Percentiles rank a stretch among this genome's conserved stretches.
phyloP scores from a whole-genome alignment of 257 asterid species.

The Scutellaria baicalensis region DNA sequence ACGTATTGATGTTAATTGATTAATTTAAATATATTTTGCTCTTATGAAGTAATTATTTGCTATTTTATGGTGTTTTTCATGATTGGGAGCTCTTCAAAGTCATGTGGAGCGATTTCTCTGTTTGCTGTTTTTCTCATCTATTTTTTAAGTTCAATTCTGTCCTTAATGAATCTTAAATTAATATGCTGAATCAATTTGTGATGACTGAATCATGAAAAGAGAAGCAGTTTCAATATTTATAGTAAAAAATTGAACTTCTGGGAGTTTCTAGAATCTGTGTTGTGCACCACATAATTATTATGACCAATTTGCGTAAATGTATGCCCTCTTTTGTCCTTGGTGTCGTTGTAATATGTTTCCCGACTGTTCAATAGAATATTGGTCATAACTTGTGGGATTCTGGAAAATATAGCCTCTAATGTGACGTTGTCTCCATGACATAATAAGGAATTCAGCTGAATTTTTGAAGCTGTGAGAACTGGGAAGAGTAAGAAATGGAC shows the following conservation, averaged over 20 bases:
- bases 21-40: not conserved
- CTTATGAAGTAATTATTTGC: not conserved
- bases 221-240: not conserved
- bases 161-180: not conserved
- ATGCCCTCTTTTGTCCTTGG: not conserved
- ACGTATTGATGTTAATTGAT: too few species aligned
- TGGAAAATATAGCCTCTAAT: not conserved
- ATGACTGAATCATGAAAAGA: not conserved
- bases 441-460: not conserved
- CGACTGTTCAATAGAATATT: not conserved
- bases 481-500: not conserved
- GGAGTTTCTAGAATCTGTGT: not conserved
- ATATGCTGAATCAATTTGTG: not conserved
- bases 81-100: not conserved
- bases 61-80: not conserved
- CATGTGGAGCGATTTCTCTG: not conserved
- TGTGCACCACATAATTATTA: not conserved
- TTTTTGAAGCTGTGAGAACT: not conserved
- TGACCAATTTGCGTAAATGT: not conserved
- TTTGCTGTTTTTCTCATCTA: not conserved
- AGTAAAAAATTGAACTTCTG: not conserved
- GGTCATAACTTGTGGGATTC: not conserved
- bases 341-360: not conserved
- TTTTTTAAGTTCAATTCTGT: not conserved
- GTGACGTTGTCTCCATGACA: not conserved